Evolutionary conservation across 805 yeast genomes (phyloP).

Genomic region (Pichia sporocuriosa): DNA sequence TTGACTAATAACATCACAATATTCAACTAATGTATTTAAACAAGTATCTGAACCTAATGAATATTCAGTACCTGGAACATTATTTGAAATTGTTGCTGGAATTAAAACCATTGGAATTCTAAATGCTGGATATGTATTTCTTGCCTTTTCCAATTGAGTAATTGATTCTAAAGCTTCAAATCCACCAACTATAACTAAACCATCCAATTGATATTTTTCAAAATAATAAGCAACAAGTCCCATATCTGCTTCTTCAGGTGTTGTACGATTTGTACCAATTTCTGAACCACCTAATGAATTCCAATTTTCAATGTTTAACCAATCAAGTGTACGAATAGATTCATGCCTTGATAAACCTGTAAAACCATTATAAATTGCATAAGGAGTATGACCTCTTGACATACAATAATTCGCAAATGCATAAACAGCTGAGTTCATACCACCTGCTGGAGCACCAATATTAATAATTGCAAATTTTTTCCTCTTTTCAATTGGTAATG

Average conservation of each 20-base stretch:
- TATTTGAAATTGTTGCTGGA: slow-evolving; percentile 76
- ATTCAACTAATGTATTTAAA: slow-evolving; percentile 59
- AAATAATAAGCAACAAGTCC: slow-evolving; percentile 70
- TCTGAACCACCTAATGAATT: slow-evolving; percentile 72
- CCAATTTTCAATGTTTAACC: slow-evolving; percentile 74
- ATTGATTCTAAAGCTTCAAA: slow-evolving; percentile 74
- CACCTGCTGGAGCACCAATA: slow-evolving; percentile 78
- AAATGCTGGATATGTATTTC: slow-evolving; percentile 60
- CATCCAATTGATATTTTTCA: slow-evolving; percentile 62
- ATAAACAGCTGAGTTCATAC: slow-evolving; percentile 69
- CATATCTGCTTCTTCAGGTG: slow-evolving; percentile 58
- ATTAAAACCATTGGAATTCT: slow-evolving; percentile 71
- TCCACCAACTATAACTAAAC: slow-evolving; percentile 72
- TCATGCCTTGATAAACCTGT: slow-evolving; percentile 62
- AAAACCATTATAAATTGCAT: slow-evolving; percentile 70
- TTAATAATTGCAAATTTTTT: slow-evolving; percentile 64
- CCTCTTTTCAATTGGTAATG: slow-evolving; percentile 45
- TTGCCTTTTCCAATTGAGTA: slow-evolving; percentile 55
- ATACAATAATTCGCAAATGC: slow-evolving; percentile 70
- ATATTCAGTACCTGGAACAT: slow-evolving; percentile 78
- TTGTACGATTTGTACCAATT: slow-evolving; percentile 70
- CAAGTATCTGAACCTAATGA: slow-evolving; percentile 74
- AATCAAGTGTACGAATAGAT: slow-evolving; percentile 48
- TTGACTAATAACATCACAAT: slow-evolving; percentile 75
- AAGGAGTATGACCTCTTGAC: slow-evolving; percentile 67